Conservation (phyloP, 768 basidiomycete genomes). For the Saitozyma sp. region DNA sequence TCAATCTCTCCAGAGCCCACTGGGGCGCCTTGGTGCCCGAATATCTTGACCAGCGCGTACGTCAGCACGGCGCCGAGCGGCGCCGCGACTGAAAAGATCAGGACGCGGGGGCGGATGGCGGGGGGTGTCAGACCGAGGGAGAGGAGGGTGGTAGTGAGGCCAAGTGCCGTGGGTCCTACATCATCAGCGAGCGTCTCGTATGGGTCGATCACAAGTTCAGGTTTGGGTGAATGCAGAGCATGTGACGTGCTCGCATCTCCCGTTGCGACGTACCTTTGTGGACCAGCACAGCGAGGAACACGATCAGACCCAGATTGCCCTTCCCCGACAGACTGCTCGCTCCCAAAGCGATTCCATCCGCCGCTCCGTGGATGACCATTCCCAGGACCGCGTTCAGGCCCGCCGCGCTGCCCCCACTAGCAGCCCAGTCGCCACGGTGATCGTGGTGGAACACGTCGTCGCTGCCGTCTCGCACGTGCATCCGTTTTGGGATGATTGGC, state of each 20-base stretch:
- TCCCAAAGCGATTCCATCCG: constrained; percentile 90
- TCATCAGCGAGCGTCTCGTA: not conserved
- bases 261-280: constrained; percentile 69
- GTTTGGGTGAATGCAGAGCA: not conserved
- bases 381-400: constrained; percentile 76
- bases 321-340: constrained; percentile 56
- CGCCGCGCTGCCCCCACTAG: constrained; percentile 9
- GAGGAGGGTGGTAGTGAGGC: constrained; percentile 81
- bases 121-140: constrained; percentile 67
- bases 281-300: constrained; percentile 85
- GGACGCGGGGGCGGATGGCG: constrained; percentile 72
- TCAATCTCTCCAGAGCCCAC: constrained; percentile 48
- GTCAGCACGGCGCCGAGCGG: constrained; percentile 79
- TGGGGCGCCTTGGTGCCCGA: constrained; percentile 31
- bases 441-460: constrained; percentile 1
- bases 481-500: constrained; percentile 37
- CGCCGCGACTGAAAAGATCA: constrained; percentile 78
- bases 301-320: constrained; percentile 67
- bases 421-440: constrained; percentile 7
- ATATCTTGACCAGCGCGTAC: constrained; percentile 62
- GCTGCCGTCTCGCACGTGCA: constrained; percentile 30
- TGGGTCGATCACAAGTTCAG: not conserved
- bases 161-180: constrained; percentile 84
- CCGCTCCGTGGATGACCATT: constrained; percentile 79
- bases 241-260: too few relatives aligned